Base-by-base conservation (phyloP, 2,329 filamentous ascomycete species). In the Claviceps purpurea region DNA sequence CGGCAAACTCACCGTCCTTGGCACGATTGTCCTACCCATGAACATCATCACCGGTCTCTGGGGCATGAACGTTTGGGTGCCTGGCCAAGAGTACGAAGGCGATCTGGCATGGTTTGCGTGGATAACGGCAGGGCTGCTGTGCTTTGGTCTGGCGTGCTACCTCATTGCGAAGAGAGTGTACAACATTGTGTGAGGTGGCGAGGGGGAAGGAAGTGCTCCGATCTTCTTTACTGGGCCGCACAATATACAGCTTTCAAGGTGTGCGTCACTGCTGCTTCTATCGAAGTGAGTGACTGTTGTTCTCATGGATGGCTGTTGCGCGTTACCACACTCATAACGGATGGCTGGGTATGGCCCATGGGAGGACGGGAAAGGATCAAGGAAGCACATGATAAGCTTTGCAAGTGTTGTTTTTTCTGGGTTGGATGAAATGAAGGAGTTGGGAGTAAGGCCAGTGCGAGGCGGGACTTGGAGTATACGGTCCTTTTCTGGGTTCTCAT, bases 21-120 rank as follows among this genome's bases (percentile, higher is more conserved):
- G 93, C 57, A 98, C 93, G 5, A 97, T 98, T 59, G 91, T 98
- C 3, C 73, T 98, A 52, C 93, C 93, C 11, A 95, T 98, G 90
- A 98, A 98, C 66, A 95, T 98, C 64, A 91, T 98, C 62, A 97
- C 93, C 2, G 93, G 93, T 59, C 82, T 97, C 61, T 98, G 91
- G 90, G 93, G 91, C 50, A 97, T 97, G 91, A 98, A 98, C 74
- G 87, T 91, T 39, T 89, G 88, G 74, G 93, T 98, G 0, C 93
- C 93, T 0, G 93, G 93, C 1, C 91, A 97, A 67, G 85, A 91
- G 46, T 73, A 82, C 54, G 89, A 94, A 57, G 77, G 75, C 16
- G 85, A 85, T 60, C 69, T 91, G 50, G 73, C 71, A 24, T 93
- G 87, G 87, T 93, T 90, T 65, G 80, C 76, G 64, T 81, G 74